A percentile compares a stretch with the other conserved stretches of the same genome.
Evolutionary conservation across 441 rosid genomes (phyloP).

Genomic region (Capsella rubella): DNA sequence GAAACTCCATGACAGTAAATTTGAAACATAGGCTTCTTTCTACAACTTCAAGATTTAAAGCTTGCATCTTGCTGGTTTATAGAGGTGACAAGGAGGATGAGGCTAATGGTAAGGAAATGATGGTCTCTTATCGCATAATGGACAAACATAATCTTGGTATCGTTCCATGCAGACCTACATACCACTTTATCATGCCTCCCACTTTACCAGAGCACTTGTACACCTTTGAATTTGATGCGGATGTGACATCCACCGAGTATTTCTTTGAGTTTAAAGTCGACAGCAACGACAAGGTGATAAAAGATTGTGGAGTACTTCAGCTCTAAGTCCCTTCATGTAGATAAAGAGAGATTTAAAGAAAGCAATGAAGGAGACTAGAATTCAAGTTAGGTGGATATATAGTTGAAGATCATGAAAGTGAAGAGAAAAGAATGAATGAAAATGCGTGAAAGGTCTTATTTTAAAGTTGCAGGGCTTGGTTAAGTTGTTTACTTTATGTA

Average conservation of each 20-base stretch:
- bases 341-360: neutral
- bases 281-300: neutral
- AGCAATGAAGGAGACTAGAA: too few species aligned
- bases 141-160: neutral
- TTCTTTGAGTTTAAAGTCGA: neutral
- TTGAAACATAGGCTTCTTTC: neutral
- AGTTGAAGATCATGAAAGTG: too few species aligned
- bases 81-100: neutral
- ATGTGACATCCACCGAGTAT: neutral
- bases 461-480: neutral
- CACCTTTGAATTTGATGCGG: neutral
- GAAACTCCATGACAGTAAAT: neutral
- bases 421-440: too few species aligned
- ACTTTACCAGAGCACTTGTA: neutral
- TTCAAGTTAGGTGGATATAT: too few species aligned
- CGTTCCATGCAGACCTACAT: neutral
- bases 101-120: neutral
- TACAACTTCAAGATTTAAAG: neutral
- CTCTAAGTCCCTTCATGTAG: neutral
- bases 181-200: neutral
- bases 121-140: neutral
- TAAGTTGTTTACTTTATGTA: too few species aligned
- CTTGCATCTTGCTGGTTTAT: neutral
- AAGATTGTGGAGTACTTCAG: constrained; percentile 1
- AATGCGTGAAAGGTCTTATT: neutral